Evolutionary conservation across 805 yeast species (phyloP).

Genomic region (Candida multigemmis): DNA sequence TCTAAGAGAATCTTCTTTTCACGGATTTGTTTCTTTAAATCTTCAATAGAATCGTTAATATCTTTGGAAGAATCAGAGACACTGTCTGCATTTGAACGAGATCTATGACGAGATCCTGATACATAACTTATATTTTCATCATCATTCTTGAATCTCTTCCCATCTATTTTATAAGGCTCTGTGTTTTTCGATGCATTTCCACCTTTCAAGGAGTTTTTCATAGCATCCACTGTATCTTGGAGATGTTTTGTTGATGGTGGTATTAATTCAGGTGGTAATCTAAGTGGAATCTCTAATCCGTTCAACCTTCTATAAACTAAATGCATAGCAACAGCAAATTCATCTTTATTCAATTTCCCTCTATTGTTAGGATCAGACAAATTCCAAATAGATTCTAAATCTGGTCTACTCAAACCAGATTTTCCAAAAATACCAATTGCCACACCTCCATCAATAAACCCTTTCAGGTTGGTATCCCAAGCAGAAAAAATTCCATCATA

Average conservation of each 20-base stretch:
- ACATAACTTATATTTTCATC: constrained; percentile 62
- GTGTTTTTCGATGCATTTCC: constrained; percentile 15
- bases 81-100: constrained; percentile 13
- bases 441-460: constrained; percentile 67
- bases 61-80: constrained; percentile 13
- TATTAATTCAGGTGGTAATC: constrained; percentile 79
- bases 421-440: constrained; percentile 86
- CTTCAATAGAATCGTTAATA: constrained; percentile 37
- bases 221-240: constrained; percentile 58
- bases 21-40: constrained; percentile 54
- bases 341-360: constrained; percentile 80
- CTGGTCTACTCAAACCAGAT: constrained; percentile 79
- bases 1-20: constrained; percentile 66
- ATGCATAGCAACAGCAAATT: constrained; percentile 96
- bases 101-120: constrained; percentile 56
- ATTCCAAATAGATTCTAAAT: constrained; percentile 87
- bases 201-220: constrained; percentile 55
- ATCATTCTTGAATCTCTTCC: constrained; percentile 52
- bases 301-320: constrained; percentile 83
- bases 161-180: constrained; percentile 17
- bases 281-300: constrained; percentile 75
- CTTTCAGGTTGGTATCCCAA: constrained; percentile 66
- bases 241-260: constrained; percentile 79
- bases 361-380: constrained; percentile 74
- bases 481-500: constrained; percentile 84